phyloP scores from a whole-genome alignment of 768 basidiomycete species.

The Leccinum incarnatum region DNA sequence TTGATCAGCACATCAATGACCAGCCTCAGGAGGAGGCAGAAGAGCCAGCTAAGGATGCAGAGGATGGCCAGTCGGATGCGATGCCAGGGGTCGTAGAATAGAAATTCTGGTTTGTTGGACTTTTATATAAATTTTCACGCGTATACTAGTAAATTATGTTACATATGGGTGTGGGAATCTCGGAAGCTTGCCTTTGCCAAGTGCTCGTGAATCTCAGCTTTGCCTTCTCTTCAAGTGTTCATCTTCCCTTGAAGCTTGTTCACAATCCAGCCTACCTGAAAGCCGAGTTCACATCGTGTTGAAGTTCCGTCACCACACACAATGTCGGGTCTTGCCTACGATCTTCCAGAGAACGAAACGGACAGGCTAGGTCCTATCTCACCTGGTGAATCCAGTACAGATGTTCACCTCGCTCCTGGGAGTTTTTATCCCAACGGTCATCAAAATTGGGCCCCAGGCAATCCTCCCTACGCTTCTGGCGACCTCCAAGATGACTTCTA shows the following conservation, averaged over 20 bases:
- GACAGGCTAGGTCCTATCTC: slow-evolving; percentile 9
- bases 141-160: neutral
- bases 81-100: slow-evolving; percentile 20
- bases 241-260: neutral
- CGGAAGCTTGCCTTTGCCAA: neutral
- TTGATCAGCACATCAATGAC: slow-evolving; percentile 1
- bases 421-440: slow-evolving; percentile 5
- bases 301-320: neutral
- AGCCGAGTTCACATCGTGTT: neutral
- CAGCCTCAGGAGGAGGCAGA: slow-evolving; percentile 8
- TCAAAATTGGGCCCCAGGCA: slow-evolving; percentile 5
- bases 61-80: slow-evolving; percentile 5
- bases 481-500: slow-evolving; percentile 19
- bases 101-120: neutral
- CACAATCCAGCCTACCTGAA: neutral
- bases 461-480: slow-evolving; percentile 4
- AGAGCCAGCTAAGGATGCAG: neutral
- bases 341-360: slow-evolving; percentile 19
- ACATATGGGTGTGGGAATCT: slow-evolving; percentile 13
- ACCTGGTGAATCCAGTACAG: slow-evolving; percentile 3
- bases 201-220: neutral
- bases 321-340: slow-evolving; percentile 34
- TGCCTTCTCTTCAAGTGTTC: neutral
- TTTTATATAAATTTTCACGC: neutral
- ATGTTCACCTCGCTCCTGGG: neutral